Percentiles rank a stretch among this genome's conserved stretches.
Evolutionary conservation across 139 green algal species (phyloP).

Genomic region (Ostreobium quekettii): DNA sequence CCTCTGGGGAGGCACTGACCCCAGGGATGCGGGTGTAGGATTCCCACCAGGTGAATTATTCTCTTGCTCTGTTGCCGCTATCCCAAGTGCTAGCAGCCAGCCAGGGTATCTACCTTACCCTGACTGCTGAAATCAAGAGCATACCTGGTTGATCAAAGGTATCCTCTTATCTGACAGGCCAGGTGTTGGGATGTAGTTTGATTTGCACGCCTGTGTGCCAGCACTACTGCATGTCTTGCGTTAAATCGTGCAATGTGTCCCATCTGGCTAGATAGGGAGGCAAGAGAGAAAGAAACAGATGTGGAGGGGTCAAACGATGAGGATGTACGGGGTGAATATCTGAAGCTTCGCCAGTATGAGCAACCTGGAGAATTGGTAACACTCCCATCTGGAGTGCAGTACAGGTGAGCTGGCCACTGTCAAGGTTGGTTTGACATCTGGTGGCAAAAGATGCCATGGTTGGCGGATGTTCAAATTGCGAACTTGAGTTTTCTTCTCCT

Average conservation of each 20-base stretch:
- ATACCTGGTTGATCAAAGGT: neutral
- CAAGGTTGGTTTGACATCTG: too few relatives aligned
- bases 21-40: too few relatives aligned
- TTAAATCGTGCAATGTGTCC: conserved; percentile 21
- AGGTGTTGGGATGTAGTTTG: neutral
- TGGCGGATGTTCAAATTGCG: too few relatives aligned
- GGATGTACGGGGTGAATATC: conserved; percentile 21
- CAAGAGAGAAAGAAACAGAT: neutral
- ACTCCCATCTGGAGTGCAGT: conserved; percentile 34
- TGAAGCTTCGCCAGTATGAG: conserved; percentile 38
- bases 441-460: too few relatives aligned
- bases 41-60: too few relatives aligned
- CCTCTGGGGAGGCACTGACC: too few relatives aligned
- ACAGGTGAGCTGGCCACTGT: neutral
- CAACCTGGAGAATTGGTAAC: conserved; percentile 49
- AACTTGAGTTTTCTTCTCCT: conserved; percentile 1
- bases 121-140: neutral
- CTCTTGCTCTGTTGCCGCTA: too few relatives aligned
- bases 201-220: neutral
- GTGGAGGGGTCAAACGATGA: neutral
- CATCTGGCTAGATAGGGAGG: neutral
- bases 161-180: neutral
- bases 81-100: too few relatives aligned
- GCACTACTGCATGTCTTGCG: too few relatives aligned
- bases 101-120: too few relatives aligned